phyloP scores from a whole-genome alignment of 257 asterid genomes.

The Nicotiana knightiana region DNA sequence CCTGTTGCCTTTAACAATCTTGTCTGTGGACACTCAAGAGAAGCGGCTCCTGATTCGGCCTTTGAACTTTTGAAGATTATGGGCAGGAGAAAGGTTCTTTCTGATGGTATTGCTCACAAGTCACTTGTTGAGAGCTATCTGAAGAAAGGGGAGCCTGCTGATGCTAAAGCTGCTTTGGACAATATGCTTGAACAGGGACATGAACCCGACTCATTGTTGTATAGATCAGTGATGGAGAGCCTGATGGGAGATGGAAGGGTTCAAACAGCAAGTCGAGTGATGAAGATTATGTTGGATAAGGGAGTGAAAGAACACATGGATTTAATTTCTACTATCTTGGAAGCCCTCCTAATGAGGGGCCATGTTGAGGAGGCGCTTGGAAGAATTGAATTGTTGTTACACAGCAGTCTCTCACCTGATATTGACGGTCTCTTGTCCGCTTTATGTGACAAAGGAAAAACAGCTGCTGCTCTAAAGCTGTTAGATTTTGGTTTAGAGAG shows the following conservation, averaged over 20 bases:
- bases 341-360: constrained; percentile 80
- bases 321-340: constrained; percentile 58
- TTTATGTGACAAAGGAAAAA: constrained; percentile 71
- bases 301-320: constrained; percentile 68
- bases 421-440: constrained; percentile 48
- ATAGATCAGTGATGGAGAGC: constrained; percentile 71
- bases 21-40: constrained; percentile 68
- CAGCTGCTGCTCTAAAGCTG: constrained; percentile 72
- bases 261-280: constrained; percentile 92
- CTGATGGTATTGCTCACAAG: constrained; percentile 50
- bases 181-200: constrained; percentile 83
- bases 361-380: constrained; percentile 95
- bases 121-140: constrained; percentile 60
- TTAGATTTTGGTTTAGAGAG: constrained; percentile 68
- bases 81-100: constrained; percentile 56
- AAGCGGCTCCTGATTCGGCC: constrained; percentile 70
- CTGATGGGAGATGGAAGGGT: constrained; percentile 86
- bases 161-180: constrained; percentile 76
- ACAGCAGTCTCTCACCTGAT: constrained; percentile 58
- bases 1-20: constrained; percentile 56
- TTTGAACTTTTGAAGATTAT: constrained; percentile 63
- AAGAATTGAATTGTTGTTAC: constrained; percentile 71
- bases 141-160: constrained; percentile 69
- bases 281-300: constrained; percentile 89
- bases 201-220: constrained; percentile 65